Percentiles rank a stretch among this genome's conserved stretches.
phyloP scores from a whole-genome alignment of 257 asterid genomes.

The Gentiana macrophylla region DNA sequence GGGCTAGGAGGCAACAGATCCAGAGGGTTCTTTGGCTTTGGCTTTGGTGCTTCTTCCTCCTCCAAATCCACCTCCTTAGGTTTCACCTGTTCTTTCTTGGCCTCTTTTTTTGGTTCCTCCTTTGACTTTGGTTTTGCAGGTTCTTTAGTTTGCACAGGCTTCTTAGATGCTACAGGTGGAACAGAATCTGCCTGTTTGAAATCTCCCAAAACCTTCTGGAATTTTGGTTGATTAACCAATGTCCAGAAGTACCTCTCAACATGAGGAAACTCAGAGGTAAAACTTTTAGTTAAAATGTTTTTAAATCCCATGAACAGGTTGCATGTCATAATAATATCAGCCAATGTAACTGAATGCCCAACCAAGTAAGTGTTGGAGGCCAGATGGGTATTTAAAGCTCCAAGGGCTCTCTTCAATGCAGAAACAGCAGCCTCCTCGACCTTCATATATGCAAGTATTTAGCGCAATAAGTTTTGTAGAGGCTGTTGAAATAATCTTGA shows the following conservation, averaged over 20 bases:
- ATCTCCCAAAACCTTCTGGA: slow-evolving; percentile 63
- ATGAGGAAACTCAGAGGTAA: slow-evolving; percentile 84
- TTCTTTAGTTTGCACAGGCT: slow-evolving; percentile 59
- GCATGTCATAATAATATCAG: slow-evolving; percentile 65
- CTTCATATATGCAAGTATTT: slow-evolving; percentile 18
- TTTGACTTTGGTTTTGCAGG: slow-evolving; percentile 58
- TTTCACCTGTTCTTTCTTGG: slow-evolving; percentile 30
- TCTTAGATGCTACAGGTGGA: slow-evolving; percentile 64
- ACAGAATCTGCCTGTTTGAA: slow-evolving; percentile 47
- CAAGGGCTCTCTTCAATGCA: slow-evolving; percentile 56
- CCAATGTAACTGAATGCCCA: slow-evolving; percentile 72
- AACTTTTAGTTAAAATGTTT: slow-evolving; percentile 50
- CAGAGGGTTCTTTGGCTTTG: slow-evolving; percentile 84
- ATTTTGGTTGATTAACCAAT: slow-evolving; percentile 70
- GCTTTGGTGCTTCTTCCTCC: slow-evolving; percentile 61
- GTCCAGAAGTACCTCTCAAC: slow-evolving; percentile 95
- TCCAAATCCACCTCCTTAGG: slow-evolving; percentile 10
- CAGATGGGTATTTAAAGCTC: slow-evolving; percentile 69
- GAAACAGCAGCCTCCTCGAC: slow-evolving; percentile 68
- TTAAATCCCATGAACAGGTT: slow-evolving; percentile 40
- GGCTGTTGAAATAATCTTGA: background rate
- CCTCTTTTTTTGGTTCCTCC: slow-evolving; percentile 56
- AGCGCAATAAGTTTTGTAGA: background rate
- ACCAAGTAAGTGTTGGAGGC: slow-evolving; percentile 76
- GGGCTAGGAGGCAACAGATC: slow-evolving; percentile 90